A percentile compares a stretch with the other conserved stretches of the same genome.
Conservation (phyloP, 306 rosid genomes). For the Senna tora region DNA sequence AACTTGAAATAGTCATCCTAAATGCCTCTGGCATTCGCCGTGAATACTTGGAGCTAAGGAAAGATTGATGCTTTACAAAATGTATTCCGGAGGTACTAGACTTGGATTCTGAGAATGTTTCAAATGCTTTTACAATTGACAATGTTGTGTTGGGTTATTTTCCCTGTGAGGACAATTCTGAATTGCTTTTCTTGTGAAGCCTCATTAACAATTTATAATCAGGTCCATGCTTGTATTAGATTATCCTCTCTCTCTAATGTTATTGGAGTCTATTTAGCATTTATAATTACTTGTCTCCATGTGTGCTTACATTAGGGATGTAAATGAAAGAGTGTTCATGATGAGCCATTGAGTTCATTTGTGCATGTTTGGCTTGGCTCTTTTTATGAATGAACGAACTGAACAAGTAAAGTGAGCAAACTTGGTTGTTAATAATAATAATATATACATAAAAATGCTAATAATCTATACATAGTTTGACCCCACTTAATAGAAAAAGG, state of each 20-base stretch:
- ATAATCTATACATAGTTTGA: no score
- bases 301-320: background rate
- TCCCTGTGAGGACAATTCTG: constrained; percentile 3
- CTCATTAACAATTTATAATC: background rate
- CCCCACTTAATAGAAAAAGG: no score
- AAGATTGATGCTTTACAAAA: constrained; percentile 53
- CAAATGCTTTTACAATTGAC: constrained; percentile 29
- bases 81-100: constrained; percentile 31
- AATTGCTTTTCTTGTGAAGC: background rate
- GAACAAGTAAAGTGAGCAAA: no score
- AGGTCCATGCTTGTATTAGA: background rate
- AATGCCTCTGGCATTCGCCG: constrained; percentile 66
- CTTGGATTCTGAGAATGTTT: constrained; percentile 37
- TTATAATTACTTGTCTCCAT: background rate
- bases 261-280: background rate
- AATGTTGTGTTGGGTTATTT: background rate
- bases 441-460: no score
- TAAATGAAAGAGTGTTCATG: no score
- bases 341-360: no score
- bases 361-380: no score
- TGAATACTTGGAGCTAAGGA: constrained; percentile 78
- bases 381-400: no score
- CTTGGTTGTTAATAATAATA: no score
- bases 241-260: background rate
- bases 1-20: constrained; percentile 68